A percentile compares a stretch with the other conserved stretches of the same genome.
These are phyloP conservation scores for Raffaelea albimanens DNA, from an alignment of 2,329 filamentous ascomycete genomes.

Conservation along the genomic window DNA sequence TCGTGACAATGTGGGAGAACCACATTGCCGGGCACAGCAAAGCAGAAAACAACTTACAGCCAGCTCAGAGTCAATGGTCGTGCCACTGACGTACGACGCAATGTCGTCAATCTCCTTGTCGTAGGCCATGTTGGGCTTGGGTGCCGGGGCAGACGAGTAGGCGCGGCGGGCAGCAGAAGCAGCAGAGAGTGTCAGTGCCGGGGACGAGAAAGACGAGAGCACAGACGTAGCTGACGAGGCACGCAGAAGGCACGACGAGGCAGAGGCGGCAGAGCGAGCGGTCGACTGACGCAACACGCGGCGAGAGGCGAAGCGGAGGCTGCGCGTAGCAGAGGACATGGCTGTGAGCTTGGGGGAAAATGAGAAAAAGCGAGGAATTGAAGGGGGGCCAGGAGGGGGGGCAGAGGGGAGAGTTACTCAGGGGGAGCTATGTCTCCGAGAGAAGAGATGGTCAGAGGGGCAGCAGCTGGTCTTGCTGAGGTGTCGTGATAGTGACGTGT, in stretches of 20 bases:
- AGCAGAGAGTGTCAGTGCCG: constrained; percentile 21
- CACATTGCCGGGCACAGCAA: background rate
- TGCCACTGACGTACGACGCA: constrained; percentile 88
- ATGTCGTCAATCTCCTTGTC: constrained; percentile 94
- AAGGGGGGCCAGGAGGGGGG: background rate
- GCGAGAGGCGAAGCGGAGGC: constrained; percentile 44
- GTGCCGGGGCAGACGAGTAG: constrained; percentile 39
- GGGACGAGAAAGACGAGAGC: constrained; percentile 18
- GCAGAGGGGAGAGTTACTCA: background rate
- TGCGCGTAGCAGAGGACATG: constrained; percentile 47
- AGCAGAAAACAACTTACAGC: constrained; percentile 57
- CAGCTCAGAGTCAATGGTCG: constrained; percentile 80
- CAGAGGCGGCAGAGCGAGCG: constrained; percentile 25
- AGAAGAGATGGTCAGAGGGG: too few species aligned
- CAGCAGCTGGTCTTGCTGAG: too few species aligned
- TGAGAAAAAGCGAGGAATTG: background rate
- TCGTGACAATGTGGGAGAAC: background rate
- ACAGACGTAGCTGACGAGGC: constrained; percentile 1
- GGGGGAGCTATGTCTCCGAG: too few species aligned
- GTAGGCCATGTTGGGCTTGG: constrained; percentile 52
- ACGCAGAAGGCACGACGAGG: background rate
- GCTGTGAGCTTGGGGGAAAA: constrained; percentile 9
- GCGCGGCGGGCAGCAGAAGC: constrained; percentile 39
- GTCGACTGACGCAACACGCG: constrained; percentile 36
- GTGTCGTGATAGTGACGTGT: too few species aligned